These are phyloP conservation scores for Chlamydomonas urium DNA, from an alignment of 139 green algal species.

Conservation along the genomic window DNA sequence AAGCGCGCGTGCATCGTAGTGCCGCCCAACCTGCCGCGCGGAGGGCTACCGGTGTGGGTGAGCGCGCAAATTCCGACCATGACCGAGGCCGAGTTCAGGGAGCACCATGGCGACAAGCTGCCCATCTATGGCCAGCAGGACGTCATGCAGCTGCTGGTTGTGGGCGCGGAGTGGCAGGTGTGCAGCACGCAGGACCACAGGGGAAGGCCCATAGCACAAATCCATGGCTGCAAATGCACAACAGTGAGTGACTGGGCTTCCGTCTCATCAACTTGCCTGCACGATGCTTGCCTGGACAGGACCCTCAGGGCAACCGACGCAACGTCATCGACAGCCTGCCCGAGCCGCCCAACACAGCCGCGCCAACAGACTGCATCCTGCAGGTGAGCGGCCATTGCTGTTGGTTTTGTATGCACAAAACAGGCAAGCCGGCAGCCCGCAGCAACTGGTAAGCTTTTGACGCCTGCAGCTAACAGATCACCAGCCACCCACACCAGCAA, in stretches of 20 bases:
- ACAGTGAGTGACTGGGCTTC: no score
- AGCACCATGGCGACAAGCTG: neutral
- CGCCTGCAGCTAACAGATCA: neutral
- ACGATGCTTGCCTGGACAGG: neutral
- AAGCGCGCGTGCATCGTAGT: neutral
- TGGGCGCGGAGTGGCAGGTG: neutral
- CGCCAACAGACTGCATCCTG: no score
- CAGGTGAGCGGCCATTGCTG: neutral
- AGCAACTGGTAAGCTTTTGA: no score
- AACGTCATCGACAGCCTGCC: no score
- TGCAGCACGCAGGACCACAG: no score
- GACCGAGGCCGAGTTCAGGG: neutral
- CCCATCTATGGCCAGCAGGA: neutral
- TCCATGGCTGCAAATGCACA: no score
- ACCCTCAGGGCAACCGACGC: no score
- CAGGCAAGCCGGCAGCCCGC: neutral
- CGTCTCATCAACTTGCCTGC: no score
- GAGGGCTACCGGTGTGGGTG: conserved; percentile 7
- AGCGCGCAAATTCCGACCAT: conserved; percentile 1
- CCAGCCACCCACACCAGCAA: neutral
- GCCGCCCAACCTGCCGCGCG: neutral
- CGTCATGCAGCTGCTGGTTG: neutral
- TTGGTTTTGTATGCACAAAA: neutral
- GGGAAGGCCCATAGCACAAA: no score
- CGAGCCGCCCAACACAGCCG: no score